Percentiles rank a stretch among this genome's conserved stretches.
Evolutionary conservation across 257 asterid species (phyloP).

Genomic region (Datura wrightii): DNA sequence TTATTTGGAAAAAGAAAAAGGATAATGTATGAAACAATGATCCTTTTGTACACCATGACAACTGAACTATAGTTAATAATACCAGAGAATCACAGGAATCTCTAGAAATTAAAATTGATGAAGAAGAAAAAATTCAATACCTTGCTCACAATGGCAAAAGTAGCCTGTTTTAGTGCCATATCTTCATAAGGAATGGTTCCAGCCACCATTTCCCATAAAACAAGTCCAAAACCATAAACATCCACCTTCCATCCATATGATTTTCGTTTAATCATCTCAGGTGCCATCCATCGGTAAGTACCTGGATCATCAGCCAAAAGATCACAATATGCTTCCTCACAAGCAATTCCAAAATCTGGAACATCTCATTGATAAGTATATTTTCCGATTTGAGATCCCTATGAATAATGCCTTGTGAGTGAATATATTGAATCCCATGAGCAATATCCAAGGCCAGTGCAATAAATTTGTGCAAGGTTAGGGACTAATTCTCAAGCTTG

Average conservation of each 20-base stretch:
- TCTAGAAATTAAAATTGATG: neutral
- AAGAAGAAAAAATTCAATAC: slow-evolving; percentile 27
- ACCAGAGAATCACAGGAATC: neutral
- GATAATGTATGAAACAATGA: neutral
- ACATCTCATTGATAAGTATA: slow-evolving; percentile 44
- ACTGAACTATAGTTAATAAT: neutral
- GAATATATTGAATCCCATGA: slow-evolving; percentile 51
- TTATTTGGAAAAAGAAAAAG: neutral
- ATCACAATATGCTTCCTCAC: slow-evolving; percentile 53
- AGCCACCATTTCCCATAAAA: slow-evolving; percentile 52
- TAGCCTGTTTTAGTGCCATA: slow-evolving; percentile 52
- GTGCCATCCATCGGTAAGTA: slow-evolving; percentile 60
- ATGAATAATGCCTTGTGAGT: slow-evolving; percentile 52
- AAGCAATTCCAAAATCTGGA: slow-evolving; percentile 53
- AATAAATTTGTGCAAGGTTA: slow-evolving; percentile 41
- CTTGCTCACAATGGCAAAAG: slow-evolving; percentile 53
- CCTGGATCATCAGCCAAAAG: slow-evolving; percentile 48
- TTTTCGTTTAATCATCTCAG: slow-evolving; percentile 55
- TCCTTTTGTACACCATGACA: neutral
- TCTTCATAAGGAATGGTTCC: slow-evolving; percentile 52
- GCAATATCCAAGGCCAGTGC: slow-evolving; percentile 49
- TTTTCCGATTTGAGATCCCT: slow-evolving; percentile 54
- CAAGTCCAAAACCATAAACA: slow-evolving; percentile 54
- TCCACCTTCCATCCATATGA: slow-evolving; percentile 50
- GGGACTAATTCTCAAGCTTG: slow-evolving; percentile 48